Evolutionary conservation across 768 basidiomycete species (phyloP), one percentile per base, ranked within the genome.

Genomic region (Trichaptum fuscoviolaceum): DNA sequence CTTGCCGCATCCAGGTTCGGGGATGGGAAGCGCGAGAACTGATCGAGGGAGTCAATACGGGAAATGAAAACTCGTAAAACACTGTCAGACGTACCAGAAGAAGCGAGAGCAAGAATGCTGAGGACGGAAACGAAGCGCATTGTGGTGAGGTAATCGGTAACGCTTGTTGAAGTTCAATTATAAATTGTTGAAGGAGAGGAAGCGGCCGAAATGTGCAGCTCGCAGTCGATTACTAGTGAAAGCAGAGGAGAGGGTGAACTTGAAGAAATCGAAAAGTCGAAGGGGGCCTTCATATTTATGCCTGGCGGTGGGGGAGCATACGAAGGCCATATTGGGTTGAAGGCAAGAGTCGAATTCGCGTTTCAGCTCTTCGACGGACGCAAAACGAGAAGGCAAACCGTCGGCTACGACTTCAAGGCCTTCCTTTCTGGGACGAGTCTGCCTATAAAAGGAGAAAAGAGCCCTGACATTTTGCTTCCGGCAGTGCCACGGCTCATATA

Each of bases 191-290:
- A 52, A 52, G 10, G 42, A 52, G 42, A 20, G 42, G 42, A 52
- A 52, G 42, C 42, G 42, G 42, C 42, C 20, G 30, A 52, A 52
- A 20, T 52, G 20, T 52, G 42, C 42, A 52, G 42, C 42, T 52
- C 42, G 42, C 42, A 52, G 42, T 52, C 42, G 42, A 52, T 52
- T 52, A 52, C 42, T 52, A 52, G 42, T 52, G 42, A 52, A 52
- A 12, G 42, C 42, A 20, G 42, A 52, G 42, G 42, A 52, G 42
- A 52, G 42, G 42, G 42, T 15, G 42, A 52, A 20, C 20, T 52
- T 52, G 42, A 52, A 52, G 42, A 52, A 52, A 52, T 6, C 42
- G 42, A 52, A 52, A 52, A 52, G 42, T 52, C 42, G 42, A 52
- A 5, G 42, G 42, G 42, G 20, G 42, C 42, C 15, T 12, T 52